phyloP scores from a whole-genome alignment of 73 alveolate genomes.

The Durusdinium trenchii region DNA sequence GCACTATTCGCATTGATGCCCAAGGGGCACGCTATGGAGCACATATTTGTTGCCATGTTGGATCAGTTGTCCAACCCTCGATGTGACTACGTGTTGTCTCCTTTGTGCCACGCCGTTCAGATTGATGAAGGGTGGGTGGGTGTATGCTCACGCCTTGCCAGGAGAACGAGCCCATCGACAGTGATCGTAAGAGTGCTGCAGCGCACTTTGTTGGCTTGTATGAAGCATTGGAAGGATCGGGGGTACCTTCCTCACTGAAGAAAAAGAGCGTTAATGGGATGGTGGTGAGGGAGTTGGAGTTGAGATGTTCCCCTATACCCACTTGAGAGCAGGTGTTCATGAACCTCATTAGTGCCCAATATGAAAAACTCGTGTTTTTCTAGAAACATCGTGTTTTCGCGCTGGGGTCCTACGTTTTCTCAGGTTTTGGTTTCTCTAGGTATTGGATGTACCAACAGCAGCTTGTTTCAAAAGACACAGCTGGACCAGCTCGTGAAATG shows the following conservation, averaged over 20 bases:
- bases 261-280: too few species aligned
- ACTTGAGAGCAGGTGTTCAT: not conserved
- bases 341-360: not conserved
- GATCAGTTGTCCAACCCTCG: not conserved
- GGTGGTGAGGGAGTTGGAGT: not conserved
- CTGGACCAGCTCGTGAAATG: too few species aligned
- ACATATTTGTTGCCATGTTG: not conserved
- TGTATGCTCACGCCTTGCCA: not conserved
- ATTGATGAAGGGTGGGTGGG: not conserved
- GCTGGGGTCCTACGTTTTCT: not conserved
- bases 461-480: too few species aligned
- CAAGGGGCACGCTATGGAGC: slow-evolving; percentile 22
- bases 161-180: not conserved
- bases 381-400: not conserved
- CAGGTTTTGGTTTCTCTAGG: not conserved
- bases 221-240: not conserved
- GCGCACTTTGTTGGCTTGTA: not conserved
- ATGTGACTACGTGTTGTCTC: not conserved
- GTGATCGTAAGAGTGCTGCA: not conserved
- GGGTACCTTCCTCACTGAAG: slow-evolving; percentile 6
- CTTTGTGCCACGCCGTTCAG: not conserved
- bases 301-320: not conserved
- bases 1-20: slow-evolving; percentile 7
- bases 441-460: not conserved
- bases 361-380: not conserved